These are phyloP conservation scores for Scheffersomyces amazonensis DNA, from an alignment of 805 yeast genomes.

Conservation along the genomic window DNA sequence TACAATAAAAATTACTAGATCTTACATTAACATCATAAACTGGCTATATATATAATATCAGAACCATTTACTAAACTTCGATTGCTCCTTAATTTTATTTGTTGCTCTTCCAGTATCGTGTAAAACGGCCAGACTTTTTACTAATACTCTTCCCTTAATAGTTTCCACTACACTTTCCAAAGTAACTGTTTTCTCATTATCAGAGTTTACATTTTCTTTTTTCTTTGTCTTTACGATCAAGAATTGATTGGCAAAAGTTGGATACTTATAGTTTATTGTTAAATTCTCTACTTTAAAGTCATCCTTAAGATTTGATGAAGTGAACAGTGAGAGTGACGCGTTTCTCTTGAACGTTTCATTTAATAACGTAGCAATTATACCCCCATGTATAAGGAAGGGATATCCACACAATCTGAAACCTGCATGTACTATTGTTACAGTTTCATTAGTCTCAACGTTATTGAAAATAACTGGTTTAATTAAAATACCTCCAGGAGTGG, in stretches of 20 bases:
- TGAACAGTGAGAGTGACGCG: conserved; percentile 37
- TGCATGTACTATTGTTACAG: conserved; percentile 67
- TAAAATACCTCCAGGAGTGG: conserved; percentile 76
- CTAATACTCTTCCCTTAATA: conserved; percentile 52
- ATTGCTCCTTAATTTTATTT: conserved; percentile 8
- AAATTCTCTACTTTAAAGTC: conserved; percentile 48
- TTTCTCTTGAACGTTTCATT: conserved; percentile 71
- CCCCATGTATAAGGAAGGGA: conserved; percentile 88
- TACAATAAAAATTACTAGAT: too few relatives aligned
- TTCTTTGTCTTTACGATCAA: conserved; percentile 55
- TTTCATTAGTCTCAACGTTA: conserved; percentile 52
- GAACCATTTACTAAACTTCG: conserved; percentile 6
- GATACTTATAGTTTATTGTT: conserved; percentile 57
- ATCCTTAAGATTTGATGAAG: conserved; percentile 36
- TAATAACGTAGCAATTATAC: conserved; percentile 74
- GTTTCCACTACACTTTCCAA: conserved; percentile 55
- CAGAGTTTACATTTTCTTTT: conserved; percentile 22
- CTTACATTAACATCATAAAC: too few relatives aligned
- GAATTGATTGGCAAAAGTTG: conserved; percentile 78
- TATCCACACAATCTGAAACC: conserved; percentile 82
- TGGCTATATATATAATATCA: too few relatives aligned
- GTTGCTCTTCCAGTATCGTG: conserved; percentile 32
- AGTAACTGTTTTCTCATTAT: conserved; percentile 28
- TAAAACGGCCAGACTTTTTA: conserved; percentile 53
- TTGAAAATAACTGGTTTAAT: conserved; percentile 70